A percentile compares a stretch with the other conserved stretches of the same genome.
Evolutionary conservation across 352 stramenopile species (phyloP).

Genomic region (Pythium aphanidermatum): DNA sequence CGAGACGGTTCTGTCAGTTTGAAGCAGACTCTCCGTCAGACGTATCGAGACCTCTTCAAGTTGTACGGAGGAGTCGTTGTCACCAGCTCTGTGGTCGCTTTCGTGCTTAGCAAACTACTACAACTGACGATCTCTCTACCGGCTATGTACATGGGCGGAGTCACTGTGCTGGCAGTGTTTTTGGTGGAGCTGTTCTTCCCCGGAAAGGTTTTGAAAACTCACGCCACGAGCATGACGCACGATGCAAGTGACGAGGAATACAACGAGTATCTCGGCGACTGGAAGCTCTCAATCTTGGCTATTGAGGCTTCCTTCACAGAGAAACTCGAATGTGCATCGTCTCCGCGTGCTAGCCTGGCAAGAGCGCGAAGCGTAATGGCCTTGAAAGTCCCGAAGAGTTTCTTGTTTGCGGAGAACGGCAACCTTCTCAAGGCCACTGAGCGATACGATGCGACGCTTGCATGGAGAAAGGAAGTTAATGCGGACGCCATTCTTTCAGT

Average conservation of each 20-base stretch:
- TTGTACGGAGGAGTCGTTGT: slow-evolving; percentile 53
- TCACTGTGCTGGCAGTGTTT: slow-evolving; percentile 39
- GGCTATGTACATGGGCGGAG: slow-evolving; percentile 40
- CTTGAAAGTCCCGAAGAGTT: slow-evolving; percentile 35
- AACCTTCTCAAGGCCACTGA: slow-evolving; percentile 49
- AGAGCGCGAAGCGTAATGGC: slow-evolving; percentile 11
- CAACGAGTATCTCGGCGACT: slow-evolving; percentile 33
- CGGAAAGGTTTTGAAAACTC: slow-evolving; percentile 35
- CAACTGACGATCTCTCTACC: slow-evolving; percentile 42
- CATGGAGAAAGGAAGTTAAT: slow-evolving; percentile 75
- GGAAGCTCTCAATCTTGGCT: slow-evolving; percentile 51
- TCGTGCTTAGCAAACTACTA: slow-evolving; percentile 47
- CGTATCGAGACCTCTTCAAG: slow-evolving; percentile 59
- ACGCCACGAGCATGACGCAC: slow-evolving; percentile 14
- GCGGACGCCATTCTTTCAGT: slow-evolving; percentile 57
- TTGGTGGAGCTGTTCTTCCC: slow-evolving; percentile 52
- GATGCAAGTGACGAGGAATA: slow-evolving; percentile 1
- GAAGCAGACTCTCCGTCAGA: slow-evolving; percentile 42
- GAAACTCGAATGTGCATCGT: slow-evolving; percentile 7
- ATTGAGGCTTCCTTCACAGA: slow-evolving; percentile 62
- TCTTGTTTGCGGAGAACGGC: slow-evolving; percentile 63
- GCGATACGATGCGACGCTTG: slow-evolving; percentile 53
- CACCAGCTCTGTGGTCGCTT: slow-evolving; percentile 40
- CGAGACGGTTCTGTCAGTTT: slow-evolving; percentile 21
- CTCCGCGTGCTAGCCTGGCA: neutral